Evolutionary conservation across 129 eudicot species (phyloP).

Genomic region (Flaveria ramosissima): DNA sequence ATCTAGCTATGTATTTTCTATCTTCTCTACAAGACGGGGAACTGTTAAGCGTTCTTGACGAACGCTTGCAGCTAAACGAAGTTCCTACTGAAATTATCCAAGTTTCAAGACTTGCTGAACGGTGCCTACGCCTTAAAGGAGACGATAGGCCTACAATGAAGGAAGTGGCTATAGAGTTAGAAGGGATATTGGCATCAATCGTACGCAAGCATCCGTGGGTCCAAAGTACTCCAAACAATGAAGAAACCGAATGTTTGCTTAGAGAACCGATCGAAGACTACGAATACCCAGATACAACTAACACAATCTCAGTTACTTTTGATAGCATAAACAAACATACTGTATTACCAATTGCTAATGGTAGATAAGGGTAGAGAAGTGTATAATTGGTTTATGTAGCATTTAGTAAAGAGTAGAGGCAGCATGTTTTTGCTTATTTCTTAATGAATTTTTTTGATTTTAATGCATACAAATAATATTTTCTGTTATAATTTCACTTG

Average conservation of each 20-base stretch:
- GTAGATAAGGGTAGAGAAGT: not conserved
- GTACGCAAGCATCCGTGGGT: constrained; percentile 33
- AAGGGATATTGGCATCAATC: constrained; percentile 24
- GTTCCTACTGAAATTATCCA: constrained; percentile 15
- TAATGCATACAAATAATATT: too few relatives aligned
- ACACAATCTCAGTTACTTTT: constrained; percentile 6
- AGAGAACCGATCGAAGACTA: constrained; percentile 1
- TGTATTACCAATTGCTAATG: constrained; percentile 11
- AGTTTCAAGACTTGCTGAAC: constrained; percentile 22
- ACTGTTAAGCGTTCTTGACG: constrained; percentile 20
- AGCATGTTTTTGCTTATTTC: too few relatives aligned
- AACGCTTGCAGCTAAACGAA: constrained; percentile 12
- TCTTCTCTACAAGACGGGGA: not conserved
- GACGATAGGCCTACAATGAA: constrained; percentile 38
- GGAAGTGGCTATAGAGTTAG: constrained; percentile 34
- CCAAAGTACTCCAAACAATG: not conserved
- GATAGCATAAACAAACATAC: constrained; percentile 17
- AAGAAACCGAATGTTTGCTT: constrained; percentile 26
- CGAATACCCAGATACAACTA: not conserved
- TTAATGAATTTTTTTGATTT: too few relatives aligned
- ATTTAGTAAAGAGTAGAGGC: too few relatives aligned
- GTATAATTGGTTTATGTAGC: not conserved
- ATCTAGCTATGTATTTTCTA: not conserved
- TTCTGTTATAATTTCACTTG: too few relatives aligned
- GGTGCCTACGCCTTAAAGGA: constrained; percentile 26